Conservation (phyloP, 805 yeast genomes). For the Zygosaccharomyces bisporus region DNA sequence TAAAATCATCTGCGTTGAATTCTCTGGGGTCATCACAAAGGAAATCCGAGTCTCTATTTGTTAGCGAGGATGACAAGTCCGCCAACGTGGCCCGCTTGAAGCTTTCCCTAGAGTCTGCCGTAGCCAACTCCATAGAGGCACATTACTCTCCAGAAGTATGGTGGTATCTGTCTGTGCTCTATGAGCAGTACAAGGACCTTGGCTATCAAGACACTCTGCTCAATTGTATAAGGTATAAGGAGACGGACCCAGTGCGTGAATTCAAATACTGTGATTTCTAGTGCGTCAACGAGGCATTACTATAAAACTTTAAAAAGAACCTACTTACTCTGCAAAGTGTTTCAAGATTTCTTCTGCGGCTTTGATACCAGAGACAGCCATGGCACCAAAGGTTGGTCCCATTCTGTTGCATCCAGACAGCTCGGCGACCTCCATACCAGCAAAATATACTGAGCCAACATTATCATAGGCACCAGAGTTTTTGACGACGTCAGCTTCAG, state of each 20-base stretch:
- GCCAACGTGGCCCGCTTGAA: slow-evolving; percentile 59
- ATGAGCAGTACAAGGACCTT: slow-evolving; percentile 55
- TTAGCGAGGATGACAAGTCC: slow-evolving; percentile 51
- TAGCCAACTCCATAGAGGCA: slow-evolving; percentile 40
- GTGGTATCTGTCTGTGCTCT: slow-evolving; percentile 62
- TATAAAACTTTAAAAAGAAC: background rate
- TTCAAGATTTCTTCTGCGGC: slow-evolving; percentile 56
- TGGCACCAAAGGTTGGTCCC: slow-evolving; percentile 84
- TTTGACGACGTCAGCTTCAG: slow-evolving; percentile 73
- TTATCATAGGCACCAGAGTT: slow-evolving; percentile 46
- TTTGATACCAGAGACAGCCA: slow-evolving; percentile 74
- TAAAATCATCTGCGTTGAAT: background rate
- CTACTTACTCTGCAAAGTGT: slow-evolving; percentile 28
- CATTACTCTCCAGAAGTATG: slow-evolving; percentile 56
- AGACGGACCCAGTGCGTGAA: slow-evolving; percentile 51
- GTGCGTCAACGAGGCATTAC: slow-evolving; percentile 1
- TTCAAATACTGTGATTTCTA: slow-evolving; percentile 32
- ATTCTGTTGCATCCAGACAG: slow-evolving; percentile 74
- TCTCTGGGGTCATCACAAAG: background rate
- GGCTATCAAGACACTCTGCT: slow-evolving; percentile 50
- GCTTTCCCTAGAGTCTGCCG: slow-evolving; percentile 38
- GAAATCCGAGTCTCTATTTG: slow-evolving; percentile 35
- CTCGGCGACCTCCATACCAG: slow-evolving; percentile 78
- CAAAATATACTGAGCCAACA: slow-evolving; percentile 35
- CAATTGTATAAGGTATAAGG: slow-evolving; percentile 63